A percentile compares a stretch with the other conserved stretches of the same genome.
phyloP scores from a whole-genome alignment of 192 early-diverging fungal species.

The Coemansia sp. region DNA sequence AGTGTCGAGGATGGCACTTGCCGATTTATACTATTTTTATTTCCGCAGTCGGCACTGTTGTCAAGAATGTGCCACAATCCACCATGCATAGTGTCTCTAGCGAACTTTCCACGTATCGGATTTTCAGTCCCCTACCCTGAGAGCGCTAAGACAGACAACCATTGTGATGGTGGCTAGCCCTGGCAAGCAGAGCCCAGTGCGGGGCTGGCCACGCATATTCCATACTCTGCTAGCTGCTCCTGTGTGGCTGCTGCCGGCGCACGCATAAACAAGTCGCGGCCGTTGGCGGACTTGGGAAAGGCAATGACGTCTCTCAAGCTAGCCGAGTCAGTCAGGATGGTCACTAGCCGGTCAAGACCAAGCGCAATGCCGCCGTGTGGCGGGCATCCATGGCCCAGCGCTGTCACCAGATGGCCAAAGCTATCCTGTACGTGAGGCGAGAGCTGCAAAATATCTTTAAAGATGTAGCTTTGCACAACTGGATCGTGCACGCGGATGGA shows the following conservation, averaged over 20 bases:
- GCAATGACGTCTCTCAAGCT: slow-evolving; percentile 91
- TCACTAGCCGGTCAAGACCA: slow-evolving; percentile 77
- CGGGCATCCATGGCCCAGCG: slow-evolving; percentile 79
- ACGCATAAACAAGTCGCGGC: slow-evolving; percentile 76
- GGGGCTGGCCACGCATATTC: slow-evolving; percentile 24
- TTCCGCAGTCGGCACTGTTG: too few relatives aligned
- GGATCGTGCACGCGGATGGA: slow-evolving; percentile 85
- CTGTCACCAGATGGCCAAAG: slow-evolving; percentile 80
- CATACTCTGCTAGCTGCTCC: slow-evolving; percentile 67
- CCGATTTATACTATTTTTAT: not conserved
- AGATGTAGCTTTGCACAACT: slow-evolving; percentile 68
- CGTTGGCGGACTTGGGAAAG: slow-evolving; percentile 81
- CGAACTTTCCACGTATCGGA: too few relatives aligned
- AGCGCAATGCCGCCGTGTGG: slow-evolving; percentile 89
- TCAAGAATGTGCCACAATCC: too few relatives aligned
- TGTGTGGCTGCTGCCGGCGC: slow-evolving; percentile 65
- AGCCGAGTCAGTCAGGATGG: slow-evolving; percentile 64
- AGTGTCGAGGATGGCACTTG: not conserved
- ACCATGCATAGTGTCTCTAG: too few relatives aligned
- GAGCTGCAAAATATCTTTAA: slow-evolving; percentile 66
- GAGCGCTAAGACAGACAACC: not conserved
- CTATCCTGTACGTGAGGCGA: slow-evolving; percentile 53
- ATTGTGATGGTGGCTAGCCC: not conserved
- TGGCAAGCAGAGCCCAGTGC: not conserved
- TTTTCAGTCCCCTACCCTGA: not conserved